Evolutionary conservation across 306 rosid genomes (phyloP).

Genomic region (Neltuma alba): DNA sequence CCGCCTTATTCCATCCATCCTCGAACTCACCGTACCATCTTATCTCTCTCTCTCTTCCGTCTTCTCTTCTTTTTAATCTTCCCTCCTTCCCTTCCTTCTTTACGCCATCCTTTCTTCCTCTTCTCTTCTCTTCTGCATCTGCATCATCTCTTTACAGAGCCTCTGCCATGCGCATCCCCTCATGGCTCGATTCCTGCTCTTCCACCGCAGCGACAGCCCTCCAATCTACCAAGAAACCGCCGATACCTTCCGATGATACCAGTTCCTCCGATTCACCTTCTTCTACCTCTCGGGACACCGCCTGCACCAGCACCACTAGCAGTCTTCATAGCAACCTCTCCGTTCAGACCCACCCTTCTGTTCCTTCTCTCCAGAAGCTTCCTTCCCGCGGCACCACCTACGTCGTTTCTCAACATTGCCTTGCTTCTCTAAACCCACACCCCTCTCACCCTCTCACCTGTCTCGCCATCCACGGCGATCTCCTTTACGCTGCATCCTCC

Average conservation of each 20-base stretch:
- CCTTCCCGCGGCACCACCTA: conserved; percentile 38
- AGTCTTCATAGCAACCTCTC: conserved; percentile 58
- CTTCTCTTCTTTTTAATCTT: neutral
- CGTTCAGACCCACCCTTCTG: conserved; percentile 73
- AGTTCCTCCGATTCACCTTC: conserved; percentile 38
- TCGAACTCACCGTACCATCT: neutral
- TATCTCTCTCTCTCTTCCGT: neutral
- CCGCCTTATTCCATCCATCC: neutral
- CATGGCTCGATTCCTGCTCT: conserved; percentile 48
- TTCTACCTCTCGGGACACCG: conserved; percentile 29
- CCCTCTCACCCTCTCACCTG: conserved; percentile 17
- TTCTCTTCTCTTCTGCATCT: neutral
- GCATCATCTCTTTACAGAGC: neutral
- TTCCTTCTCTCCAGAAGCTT: conserved; percentile 79
- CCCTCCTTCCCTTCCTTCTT: neutral
- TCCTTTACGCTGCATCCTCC: conserved; percentile 68
- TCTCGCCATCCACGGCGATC: conserved; percentile 47
- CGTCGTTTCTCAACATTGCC: conserved; percentile 49
- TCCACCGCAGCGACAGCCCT: conserved; percentile 29
- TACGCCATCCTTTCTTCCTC: neutral
- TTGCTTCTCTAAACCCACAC: conserved; percentile 44
- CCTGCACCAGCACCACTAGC: conserved; percentile 16
- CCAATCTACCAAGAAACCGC: neutral
- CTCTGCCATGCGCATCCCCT: conserved; percentile 44
- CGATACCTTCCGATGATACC: conserved; percentile 39